Evolutionary conservation across 768 basidiomycete species (phyloP), one percentile per base, ranked within the genome.

Genomic region (Holtermanniella nyarrowii): DNA sequence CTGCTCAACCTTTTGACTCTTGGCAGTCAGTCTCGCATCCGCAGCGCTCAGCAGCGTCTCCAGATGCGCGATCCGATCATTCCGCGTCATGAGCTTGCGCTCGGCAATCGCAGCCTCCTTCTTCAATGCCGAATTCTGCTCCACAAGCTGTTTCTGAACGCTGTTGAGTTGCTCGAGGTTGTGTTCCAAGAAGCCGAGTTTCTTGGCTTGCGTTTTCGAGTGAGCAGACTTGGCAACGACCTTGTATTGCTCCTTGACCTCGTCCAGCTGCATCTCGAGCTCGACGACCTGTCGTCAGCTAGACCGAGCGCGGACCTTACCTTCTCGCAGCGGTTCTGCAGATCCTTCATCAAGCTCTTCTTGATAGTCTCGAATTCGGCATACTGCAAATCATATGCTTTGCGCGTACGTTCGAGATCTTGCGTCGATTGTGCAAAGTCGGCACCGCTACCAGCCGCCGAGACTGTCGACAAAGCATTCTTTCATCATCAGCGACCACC

Each of bases 281-380:
- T 97, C 95, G 48, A 99, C 93, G 40, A 99, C 95, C 91, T 95
- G 52, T 11, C 10, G 37, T 42, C 46, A 24, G 7, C 24, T 22
- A 39, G 14, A 48, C 20, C 41, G 21, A 44, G 21, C 20, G 21
- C 10, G n/a, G 13, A 3, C 60, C 73, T 56, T 48, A 88, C 91
- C 83, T 97, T 97, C 78, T 99, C 95, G 71, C 95, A 99, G 24
- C 95, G 90, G 72, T 99, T 96, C 76, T 96, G 93, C 62, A 99
- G 74, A 76, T 99, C 95, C 31, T 89, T 84, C 87, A 99, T 95
- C 56, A 99, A 80, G 44, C 87, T 93, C 76, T 95, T 93, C 80
- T 97, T 97, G 61, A 95, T 90, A 18, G 87, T 85, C 69, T 99
- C 95, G 72, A 99, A 99, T 69, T 99, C 95, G 54, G 91, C 88